A percentile compares a stretch with the other conserved stretches of the same genome.
phyloP scores from a whole-genome alignment of 306 rosid species.

The Cucurbita moschata region DNA sequence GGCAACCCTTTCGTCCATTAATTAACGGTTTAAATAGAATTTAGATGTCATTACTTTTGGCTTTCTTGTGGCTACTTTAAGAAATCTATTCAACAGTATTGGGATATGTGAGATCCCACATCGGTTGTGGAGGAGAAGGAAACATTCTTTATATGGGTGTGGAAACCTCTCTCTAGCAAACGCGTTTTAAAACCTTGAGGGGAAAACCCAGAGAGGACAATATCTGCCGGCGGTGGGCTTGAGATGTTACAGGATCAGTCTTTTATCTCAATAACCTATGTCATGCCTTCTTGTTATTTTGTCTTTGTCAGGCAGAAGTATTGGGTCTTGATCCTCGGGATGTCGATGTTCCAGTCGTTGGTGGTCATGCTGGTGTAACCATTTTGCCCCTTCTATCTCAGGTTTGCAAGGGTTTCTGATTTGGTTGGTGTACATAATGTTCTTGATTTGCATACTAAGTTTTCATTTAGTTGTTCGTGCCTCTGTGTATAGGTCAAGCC shows the following conservation, averaged over 20 bases:
- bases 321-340: conserved; percentile 86
- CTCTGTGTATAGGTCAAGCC: conserved; percentile 66
- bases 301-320: conserved; percentile 63
- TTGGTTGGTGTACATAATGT: neutral
- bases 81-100: neutral
- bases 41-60: neutral
- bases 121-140: too few species aligned
- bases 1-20: neutral
- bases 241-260: too few species aligned
- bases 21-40: neutral
- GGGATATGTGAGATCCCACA: neutral
- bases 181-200: too few species aligned
- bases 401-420: conserved; percentile 25
- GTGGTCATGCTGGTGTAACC: conserved; percentile 92
- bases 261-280: neutral
- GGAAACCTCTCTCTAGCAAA: too few species aligned
- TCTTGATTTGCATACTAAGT: neutral
- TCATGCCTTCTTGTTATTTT: neutral
- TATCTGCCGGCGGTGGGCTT: too few species aligned
- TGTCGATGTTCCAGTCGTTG: conserved; percentile 92
- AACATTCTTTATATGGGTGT: too few species aligned
- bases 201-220: too few species aligned
- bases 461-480: neutral
- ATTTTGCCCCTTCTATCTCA: conserved; percentile 92
- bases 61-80: neutral